phyloP scores from a whole-genome alignment of 23 red algal genomes.

The Gracilariopsis chorda region DNA sequence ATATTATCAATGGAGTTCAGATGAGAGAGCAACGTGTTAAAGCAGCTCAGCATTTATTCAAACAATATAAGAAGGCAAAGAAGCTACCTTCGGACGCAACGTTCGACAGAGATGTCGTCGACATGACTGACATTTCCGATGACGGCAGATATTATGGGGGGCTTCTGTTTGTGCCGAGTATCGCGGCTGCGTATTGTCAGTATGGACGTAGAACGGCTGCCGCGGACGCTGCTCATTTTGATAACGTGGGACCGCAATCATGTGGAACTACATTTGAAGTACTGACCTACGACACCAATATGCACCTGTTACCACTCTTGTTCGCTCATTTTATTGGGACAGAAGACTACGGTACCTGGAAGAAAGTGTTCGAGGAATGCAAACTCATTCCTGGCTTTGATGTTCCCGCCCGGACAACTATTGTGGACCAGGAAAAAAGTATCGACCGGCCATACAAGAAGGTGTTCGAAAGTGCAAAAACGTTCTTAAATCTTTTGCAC shows the following conservation, averaged over 20 bases:
- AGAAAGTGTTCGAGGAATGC: slow-evolving; percentile 20
- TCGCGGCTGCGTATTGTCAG: not conserved
- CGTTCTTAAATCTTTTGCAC: slow-evolving; percentile 27
- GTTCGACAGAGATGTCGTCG: not conserved
- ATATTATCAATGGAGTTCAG: not conserved
- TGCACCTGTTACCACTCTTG: slow-evolving; percentile 20
- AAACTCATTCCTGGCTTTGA: slow-evolving; percentile 11
- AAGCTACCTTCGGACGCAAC: not conserved
- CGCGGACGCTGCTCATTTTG: slow-evolving; percentile 33
- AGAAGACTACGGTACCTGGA: not conserved
- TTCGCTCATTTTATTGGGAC: slow-evolving; percentile 30
- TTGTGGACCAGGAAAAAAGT: slow-evolving; percentile 34
- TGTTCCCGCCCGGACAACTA: not conserved
- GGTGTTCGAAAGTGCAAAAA: slow-evolving; percentile 16
- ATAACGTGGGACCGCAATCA: slow-evolving; percentile 20
- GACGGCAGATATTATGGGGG: slow-evolving; percentile 20
- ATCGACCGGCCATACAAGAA: slow-evolving; percentile 19
- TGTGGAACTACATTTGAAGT: slow-evolving; percentile 47
- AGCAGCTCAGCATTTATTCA: slow-evolving; percentile 10
- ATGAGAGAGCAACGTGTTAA: slow-evolving; percentile 10
- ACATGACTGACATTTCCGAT: not conserved
- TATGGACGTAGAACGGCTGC: not conserved
- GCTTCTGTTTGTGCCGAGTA: slow-evolving; percentile 26
- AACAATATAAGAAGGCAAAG: slow-evolving; percentile 27
- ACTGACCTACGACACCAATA: slow-evolving; percentile 29